Percentiles rank a stretch among this genome's conserved stretches.
Evolutionary conservation across 2,329 filamentous ascomycete genomes (phyloP).

Genomic region (Curvularia sp.): DNA sequence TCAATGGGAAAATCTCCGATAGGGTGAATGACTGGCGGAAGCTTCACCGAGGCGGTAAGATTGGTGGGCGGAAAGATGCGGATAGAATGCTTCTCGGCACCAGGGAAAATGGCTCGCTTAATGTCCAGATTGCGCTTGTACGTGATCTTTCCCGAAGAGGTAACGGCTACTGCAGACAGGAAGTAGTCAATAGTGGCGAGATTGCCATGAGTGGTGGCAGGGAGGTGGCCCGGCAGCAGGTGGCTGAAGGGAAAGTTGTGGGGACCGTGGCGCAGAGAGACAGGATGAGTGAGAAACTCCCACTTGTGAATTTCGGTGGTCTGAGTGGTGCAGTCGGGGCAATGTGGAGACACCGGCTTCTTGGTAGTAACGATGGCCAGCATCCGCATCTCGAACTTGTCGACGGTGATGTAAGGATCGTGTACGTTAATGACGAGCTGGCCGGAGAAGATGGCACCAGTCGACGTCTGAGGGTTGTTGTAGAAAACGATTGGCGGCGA

Average conservation of each 20-base stretch:
- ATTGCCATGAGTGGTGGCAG: constrained; percentile 77
- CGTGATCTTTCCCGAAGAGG: constrained; percentile 66
- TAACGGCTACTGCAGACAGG: constrained; percentile 62
- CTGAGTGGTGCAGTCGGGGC: constrained; percentile 75
- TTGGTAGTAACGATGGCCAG: constrained; percentile 76
- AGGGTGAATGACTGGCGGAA: constrained; percentile 84
- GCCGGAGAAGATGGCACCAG: constrained; percentile 84
- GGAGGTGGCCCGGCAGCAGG: constrained; percentile 83
- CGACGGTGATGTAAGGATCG: constrained; percentile 69
- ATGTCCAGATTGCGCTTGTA: constrained; percentile 74
- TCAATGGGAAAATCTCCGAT: constrained; percentile 80
- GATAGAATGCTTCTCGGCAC: constrained; percentile 84
- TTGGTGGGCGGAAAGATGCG: constrained; percentile 97
- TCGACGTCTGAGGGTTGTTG: constrained; percentile 74
- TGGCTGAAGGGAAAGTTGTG: constrained; percentile 91
- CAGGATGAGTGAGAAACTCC: constrained; percentile 66
- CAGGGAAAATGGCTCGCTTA: constrained; percentile 79
- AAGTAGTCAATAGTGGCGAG: constrained; percentile 79
- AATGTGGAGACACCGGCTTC: constrained; percentile 81
- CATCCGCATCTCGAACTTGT: constrained; percentile 75
- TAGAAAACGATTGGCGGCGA: constrained; percentile 87
- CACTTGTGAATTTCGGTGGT: constrained; percentile 78
- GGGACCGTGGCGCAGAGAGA: constrained; percentile 56
- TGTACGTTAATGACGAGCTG: constrained; percentile 77
- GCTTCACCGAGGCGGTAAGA: constrained; percentile 82